Evolutionary conservation across 257 asterid species (phyloP).

Genomic region (Cynanchum wilfordii): DNA sequence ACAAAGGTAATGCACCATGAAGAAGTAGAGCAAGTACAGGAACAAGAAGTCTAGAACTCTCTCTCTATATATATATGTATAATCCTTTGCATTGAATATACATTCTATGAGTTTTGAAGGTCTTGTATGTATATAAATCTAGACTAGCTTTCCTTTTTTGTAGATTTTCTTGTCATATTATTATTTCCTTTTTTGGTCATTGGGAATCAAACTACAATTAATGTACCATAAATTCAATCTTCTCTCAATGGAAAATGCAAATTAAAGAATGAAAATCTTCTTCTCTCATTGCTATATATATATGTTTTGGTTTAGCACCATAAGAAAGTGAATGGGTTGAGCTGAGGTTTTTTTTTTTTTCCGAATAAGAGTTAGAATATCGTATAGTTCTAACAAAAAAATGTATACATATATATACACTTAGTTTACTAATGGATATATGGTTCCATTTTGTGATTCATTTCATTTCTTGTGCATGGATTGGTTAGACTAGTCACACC

Average conservation of each 20-base stretch:
- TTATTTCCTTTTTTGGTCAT: background rate
- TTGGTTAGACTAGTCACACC: slow-evolving; percentile 1
- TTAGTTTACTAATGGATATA: background rate
- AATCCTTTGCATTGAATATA: too few species aligned
- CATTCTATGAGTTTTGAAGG: background rate
- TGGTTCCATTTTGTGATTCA: background rate
- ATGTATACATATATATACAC: too few species aligned
- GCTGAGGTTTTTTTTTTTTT: too few species aligned
- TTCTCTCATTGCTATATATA: too few species aligned
- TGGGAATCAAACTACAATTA: background rate
- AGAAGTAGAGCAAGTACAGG: slow-evolving; percentile 48
- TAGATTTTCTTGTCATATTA: background rate
- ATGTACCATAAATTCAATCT: background rate
- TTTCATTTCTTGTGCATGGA: slow-evolving; percentile 7
- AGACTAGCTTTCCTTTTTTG: background rate
- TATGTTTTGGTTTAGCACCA: too few species aligned
- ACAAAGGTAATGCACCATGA: slow-evolving; percentile 63
- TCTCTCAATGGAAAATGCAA: background rate
- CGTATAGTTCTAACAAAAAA: too few species aligned
- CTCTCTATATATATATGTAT: too few species aligned
- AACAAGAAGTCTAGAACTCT: slow-evolving; percentile 32
- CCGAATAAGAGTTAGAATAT: too few species aligned
- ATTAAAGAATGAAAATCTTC: background rate
- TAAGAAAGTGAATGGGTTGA: too few species aligned
- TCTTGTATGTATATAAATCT: background rate